A percentile compares a stretch with the other conserved stretches of the same genome.
phyloP scores from a whole-genome alignment of 2,329 filamentous ascomycete species.

The Fusarium citri region DNA sequence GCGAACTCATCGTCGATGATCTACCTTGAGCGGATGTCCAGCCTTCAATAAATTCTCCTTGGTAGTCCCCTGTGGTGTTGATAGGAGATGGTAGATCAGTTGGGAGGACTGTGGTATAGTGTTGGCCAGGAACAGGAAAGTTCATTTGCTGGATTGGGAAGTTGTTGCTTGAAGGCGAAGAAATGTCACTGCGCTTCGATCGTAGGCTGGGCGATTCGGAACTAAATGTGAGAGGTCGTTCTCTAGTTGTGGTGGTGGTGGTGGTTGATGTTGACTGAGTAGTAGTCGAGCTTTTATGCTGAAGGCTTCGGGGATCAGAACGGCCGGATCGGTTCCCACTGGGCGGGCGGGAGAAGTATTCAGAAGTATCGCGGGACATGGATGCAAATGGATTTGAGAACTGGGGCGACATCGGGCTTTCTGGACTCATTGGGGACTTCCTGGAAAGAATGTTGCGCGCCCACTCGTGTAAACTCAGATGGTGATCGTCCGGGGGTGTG shows the following conservation, averaged over 20 bases:
- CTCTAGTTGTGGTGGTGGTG: conserved; percentile 57
- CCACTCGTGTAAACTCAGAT: conserved; percentile 69
- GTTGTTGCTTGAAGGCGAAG: conserved; percentile 65
- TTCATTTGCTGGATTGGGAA: conserved; percentile 55
- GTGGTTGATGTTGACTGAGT: conserved; percentile 61
- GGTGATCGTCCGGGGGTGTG: conserved; percentile 62
- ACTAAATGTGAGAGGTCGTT: conserved; percentile 63
- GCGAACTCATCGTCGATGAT: conserved; percentile 68
- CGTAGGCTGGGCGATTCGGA: conserved; percentile 71
- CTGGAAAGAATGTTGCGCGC: conserved; percentile 63
- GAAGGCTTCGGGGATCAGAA: conserved; percentile 50
- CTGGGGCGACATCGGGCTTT: conserved; percentile 64
- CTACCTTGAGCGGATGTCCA: conserved; percentile 71
- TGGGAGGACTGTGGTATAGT: conserved; percentile 64
- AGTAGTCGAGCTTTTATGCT: conserved; percentile 62
- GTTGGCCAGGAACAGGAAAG: conserved; percentile 56
- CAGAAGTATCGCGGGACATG: conserved; percentile 55
- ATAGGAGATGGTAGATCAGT: conserved; percentile 68
- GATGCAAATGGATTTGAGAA: conserved; percentile 66
- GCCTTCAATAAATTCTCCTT: conserved; percentile 68
- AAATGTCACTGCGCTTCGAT: conserved; percentile 72
- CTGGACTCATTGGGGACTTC: conserved; percentile 60
- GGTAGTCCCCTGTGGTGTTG: conserved; percentile 64
- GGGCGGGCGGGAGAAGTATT: conserved; percentile 57
- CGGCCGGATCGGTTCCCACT: conserved; percentile 57